Evolutionary conservation across 2,329 filamentous ascomycete species (phyloP).

Genomic region (Fusarium tanahbumbuense): DNA sequence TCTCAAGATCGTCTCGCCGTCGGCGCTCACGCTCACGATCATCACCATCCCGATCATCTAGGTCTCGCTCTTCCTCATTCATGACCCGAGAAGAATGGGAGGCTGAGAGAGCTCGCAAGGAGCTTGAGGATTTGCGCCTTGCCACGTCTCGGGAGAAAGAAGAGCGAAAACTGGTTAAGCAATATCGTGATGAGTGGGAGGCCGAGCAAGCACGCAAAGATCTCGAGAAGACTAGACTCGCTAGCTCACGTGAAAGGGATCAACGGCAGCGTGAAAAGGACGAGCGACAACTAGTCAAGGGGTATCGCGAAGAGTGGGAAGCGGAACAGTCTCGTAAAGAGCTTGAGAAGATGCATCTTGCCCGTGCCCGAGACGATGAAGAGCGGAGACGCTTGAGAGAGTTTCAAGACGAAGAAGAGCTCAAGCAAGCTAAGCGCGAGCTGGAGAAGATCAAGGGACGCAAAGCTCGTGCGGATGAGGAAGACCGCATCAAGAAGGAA

Average conservation of each 20-base stretch:
- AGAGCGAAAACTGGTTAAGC: conserved; percentile 54
- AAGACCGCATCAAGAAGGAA: conserved; percentile 64
- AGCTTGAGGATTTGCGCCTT: conserved; percentile 60
- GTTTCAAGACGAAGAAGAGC: conserved; percentile 57
- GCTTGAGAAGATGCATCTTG: conserved; percentile 34
- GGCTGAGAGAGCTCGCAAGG: conserved; percentile 54
- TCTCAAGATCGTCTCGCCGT: conserved; percentile 43
- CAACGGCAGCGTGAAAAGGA: conserved; percentile 44
- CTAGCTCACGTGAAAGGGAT: conserved; percentile 53
- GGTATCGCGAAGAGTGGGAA: conserved; percentile 57
- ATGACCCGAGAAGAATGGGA: conserved; percentile 59
- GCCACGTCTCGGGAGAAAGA: conserved; percentile 54
- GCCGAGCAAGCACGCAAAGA: conserved; percentile 55
- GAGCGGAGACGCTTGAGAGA: conserved; percentile 54
- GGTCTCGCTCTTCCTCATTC: conserved; percentile 49
- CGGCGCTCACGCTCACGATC: conserved; percentile 50
- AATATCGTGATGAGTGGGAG: conserved; percentile 57
- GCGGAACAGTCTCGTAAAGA: conserved; percentile 43
- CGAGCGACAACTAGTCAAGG: conserved; percentile 49
- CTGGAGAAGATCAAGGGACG: conserved; percentile 60
- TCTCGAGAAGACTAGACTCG: conserved; percentile 59
- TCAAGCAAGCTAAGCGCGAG: conserved; percentile 61
- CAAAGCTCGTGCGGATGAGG: conserved; percentile 61
- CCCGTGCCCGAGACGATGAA: conserved; percentile 50
- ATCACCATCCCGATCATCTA: conserved; percentile 49